A percentile compares a stretch with the other conserved stretches of the same genome.
Evolutionary conservation across 768 basidiomycete species (phyloP).

Genomic region (Boletus sp.): DNA sequence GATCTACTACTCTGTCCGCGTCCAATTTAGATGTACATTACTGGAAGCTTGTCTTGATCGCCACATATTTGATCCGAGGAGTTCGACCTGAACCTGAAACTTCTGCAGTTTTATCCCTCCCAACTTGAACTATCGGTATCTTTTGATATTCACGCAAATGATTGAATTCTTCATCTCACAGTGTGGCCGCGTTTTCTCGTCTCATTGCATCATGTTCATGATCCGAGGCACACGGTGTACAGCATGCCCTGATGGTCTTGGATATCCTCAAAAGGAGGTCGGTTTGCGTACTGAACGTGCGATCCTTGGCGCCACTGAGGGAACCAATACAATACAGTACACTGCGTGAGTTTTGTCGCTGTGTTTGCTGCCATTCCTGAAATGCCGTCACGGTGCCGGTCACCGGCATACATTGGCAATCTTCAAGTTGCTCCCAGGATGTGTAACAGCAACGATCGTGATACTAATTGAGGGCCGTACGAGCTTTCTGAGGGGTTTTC

Average conservation of each 20-base stretch:
- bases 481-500: neutral
- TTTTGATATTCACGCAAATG: constrained; percentile 4
- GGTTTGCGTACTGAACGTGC: neutral
- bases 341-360: neutral
- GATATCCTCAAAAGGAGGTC: constrained; percentile 1
- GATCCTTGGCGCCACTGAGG: neutral
- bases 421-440: too few species aligned
- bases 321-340: neutral
- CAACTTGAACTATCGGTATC: neutral
- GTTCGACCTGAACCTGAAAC: neutral
- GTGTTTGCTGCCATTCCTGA: neutral
- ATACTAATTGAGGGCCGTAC: too few species aligned
- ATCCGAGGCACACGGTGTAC: constrained; percentile 9
- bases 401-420: neutral
- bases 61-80: constrained; percentile 19
- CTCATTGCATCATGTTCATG: constrained; percentile 2
- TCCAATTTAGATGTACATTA: neutral
- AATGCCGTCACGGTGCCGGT: neutral
- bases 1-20: neutral
- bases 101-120: neutral
- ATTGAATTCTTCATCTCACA: constrained; percentile 1
- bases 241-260: constrained; percentile 3
- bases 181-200: constrained; percentile 2
- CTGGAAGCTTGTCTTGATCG: neutral
- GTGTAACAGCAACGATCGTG: too few species aligned